These are phyloP conservation scores for Paramecium biaurelia DNA, from an alignment of 73 alveolate genomes.

Conservation along the genomic window DNA sequence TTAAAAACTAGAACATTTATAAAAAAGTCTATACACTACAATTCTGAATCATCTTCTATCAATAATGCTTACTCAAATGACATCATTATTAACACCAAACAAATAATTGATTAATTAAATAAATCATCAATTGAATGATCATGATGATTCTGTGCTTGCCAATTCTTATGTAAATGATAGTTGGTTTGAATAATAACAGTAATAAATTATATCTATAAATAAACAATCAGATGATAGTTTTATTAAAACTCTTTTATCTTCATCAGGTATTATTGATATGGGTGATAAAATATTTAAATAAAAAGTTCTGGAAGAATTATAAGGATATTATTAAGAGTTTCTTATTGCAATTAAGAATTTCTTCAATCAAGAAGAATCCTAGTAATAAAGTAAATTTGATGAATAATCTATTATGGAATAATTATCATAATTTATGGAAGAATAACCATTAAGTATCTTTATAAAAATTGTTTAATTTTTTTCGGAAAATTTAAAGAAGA, in stretches of 20 bases:
- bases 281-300: slow-evolving; percentile 4
- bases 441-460: background rate
- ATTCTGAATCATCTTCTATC: background rate
- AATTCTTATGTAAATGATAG: slow-evolving; percentile 50
- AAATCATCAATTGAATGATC: background rate
- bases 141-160: slow-evolving; percentile 45
- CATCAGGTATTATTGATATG: background rate
- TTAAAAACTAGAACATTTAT: background rate
- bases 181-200: background rate
- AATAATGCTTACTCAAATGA: background rate
- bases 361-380: background rate
- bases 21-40: background rate
- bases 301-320: slow-evolving; percentile 13
- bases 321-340: slow-evolving; percentile 24
- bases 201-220: background rate
- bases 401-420: background rate
- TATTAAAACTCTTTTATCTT: background rate
- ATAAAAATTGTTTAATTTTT: background rate
- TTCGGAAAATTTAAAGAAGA: slow-evolving; percentile 10
- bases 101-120: background rate
- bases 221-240: background rate
- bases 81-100: background rate
- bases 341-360: background rate
- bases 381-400: background rate
- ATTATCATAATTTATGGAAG: background rate